Conservation (phyloP, 192 early-diverging fungal genomes). For the Spizellomyces sp. region DNA sequence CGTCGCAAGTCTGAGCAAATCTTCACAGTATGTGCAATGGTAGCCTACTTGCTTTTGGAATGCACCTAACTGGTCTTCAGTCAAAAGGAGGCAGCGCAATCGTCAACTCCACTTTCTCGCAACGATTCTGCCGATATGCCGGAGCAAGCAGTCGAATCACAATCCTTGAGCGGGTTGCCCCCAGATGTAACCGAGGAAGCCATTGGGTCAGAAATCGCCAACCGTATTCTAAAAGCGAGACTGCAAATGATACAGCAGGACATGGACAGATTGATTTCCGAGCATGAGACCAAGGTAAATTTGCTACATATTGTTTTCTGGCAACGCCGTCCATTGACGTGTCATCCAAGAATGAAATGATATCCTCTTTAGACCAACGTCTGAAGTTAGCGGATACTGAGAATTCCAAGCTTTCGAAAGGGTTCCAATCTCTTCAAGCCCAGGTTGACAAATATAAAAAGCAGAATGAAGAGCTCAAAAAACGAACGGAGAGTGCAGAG, state of each 20-base stretch:
- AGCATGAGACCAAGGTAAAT: slow-evolving; percentile 30
- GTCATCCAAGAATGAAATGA: slow-evolving; percentile 28
- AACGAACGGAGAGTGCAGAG: slow-evolving; percentile 36
- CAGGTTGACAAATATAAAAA: slow-evolving; percentile 43
- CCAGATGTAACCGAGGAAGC: slow-evolving; percentile 13
- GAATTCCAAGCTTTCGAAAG: slow-evolving; percentile 36
- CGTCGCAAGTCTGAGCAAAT: no score
- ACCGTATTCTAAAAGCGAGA: slow-evolving; percentile 56
- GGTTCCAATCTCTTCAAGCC: slow-evolving; percentile 10
- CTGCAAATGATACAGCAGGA: slow-evolving; percentile 55
- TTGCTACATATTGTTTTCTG: not conserved
- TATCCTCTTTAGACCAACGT: slow-evolving; percentile 45
- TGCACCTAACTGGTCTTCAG: no score
- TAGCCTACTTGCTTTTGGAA: no score
- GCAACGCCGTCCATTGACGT: not conserved
- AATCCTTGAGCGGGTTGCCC: no score
- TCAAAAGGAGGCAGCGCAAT: no score
- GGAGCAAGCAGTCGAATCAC: no score
- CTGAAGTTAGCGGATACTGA: slow-evolving; percentile 53
- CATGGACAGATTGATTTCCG: slow-evolving; percentile 42
- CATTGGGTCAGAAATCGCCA: slow-evolving; percentile 42
- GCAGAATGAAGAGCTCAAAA: slow-evolving; percentile 32
- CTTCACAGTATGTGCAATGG: no score
- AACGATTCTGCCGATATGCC: no score
- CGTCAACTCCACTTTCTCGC: no score